Evolutionary conservation across 257 asterid genomes (phyloP).

Genomic region (Nicotiana benthamiana): DNA sequence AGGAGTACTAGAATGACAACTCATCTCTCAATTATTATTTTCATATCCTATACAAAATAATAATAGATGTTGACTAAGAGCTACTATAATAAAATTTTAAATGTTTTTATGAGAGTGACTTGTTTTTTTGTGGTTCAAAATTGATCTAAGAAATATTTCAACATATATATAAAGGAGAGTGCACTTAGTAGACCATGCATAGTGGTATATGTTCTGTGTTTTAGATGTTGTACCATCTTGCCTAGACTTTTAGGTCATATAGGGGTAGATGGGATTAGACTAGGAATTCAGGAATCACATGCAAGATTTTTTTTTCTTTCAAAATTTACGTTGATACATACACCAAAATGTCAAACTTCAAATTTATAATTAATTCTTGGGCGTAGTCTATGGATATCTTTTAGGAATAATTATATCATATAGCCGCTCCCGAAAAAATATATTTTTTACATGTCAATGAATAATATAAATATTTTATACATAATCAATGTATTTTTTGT

Average conservation of each 20-base stretch:
- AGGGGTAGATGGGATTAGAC: not conserved
- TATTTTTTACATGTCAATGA: too few species aligned
- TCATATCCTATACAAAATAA: not conserved
- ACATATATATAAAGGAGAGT: not conserved
- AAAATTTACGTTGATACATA: not conserved
- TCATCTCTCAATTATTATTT: not conserved
- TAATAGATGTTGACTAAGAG: not conserved
- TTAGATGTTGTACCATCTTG: not conserved
- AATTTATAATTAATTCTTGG: too few species aligned
- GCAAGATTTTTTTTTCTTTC: not conserved
- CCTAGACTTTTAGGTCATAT: not conserved
- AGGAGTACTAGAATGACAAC: not conserved
- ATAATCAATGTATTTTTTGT: too few species aligned
- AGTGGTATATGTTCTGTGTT: not conserved
- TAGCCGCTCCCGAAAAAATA: too few species aligned
- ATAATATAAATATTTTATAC: too few species aligned
- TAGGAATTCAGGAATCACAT: not conserved
- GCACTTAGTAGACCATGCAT: constrained; percentile 3
- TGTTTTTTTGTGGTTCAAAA: not conserved
- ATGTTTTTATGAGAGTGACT: not conserved
- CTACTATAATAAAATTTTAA: not conserved
- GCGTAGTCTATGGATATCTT: too few species aligned
- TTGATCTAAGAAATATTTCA: not conserved
- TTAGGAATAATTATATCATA: too few species aligned
- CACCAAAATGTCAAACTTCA: too few species aligned